Evolutionary conservation across 1,284 basidiomycete species (phyloP).

Genomic region (Microbotryum lychnidis-dioicae): DNA sequence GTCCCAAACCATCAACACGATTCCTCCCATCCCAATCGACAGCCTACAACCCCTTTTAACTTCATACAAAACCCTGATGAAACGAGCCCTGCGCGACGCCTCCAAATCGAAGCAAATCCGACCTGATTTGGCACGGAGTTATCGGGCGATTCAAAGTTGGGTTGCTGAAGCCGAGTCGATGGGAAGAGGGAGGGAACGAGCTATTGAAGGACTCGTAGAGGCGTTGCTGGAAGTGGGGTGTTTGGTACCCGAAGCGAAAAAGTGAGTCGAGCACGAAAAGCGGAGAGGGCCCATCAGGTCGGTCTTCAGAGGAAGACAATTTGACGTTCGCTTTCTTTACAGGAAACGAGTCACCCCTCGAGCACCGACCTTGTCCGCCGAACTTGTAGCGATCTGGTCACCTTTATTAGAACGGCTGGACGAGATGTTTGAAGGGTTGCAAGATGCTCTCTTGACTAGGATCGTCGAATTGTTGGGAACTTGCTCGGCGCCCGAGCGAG

Average conservation of each 20-base stretch:
- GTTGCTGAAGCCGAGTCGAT: constrained; percentile 34
- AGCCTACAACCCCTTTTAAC: constrained; percentile 45
- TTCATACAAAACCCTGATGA: constrained; percentile 57
- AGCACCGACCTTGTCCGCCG: constrained; percentile 47
- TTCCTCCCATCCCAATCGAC: constrained; percentile 51
- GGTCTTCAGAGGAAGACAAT: not conserved
- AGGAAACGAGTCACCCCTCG: constrained; percentile 45
- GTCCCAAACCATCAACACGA: constrained; percentile 20
- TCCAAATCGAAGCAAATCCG: constrained; percentile 50
- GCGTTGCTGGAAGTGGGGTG: constrained; percentile 52
- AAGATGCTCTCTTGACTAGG: constrained; percentile 48
- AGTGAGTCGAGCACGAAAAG: constrained; percentile 47
- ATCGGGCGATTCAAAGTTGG: constrained; percentile 54
- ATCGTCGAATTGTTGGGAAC: constrained; percentile 46
- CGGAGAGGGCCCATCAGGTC: no score
- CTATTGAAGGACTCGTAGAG: constrained; percentile 59
- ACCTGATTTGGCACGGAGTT: constrained; percentile 45
- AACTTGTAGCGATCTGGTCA: constrained; percentile 58
- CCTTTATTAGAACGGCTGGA: constrained; percentile 60
- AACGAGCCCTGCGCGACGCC: constrained; percentile 49
- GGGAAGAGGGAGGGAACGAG: constrained; percentile 40
- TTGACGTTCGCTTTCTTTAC: constrained; percentile 7
- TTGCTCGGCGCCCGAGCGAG: not conserved
- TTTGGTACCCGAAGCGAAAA: constrained; percentile 69
- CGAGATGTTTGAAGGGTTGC: constrained; percentile 51